Evolutionary conservation across 306 rosid species (phyloP), one percentile per base, ranked within the genome.

Genomic region (Adenanthera pavonina): DNA sequence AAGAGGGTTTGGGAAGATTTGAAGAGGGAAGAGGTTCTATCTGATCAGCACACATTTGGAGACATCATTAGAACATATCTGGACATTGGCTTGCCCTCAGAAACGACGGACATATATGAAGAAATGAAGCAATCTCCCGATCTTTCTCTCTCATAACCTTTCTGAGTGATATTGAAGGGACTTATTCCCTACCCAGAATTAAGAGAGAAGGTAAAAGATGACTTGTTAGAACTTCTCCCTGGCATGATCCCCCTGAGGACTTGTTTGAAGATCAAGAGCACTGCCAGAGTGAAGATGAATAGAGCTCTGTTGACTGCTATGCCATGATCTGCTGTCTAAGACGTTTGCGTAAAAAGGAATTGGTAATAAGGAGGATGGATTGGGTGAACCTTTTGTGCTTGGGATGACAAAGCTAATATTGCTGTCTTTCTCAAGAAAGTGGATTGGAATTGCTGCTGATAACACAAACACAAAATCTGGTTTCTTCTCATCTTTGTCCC

Each of bases 41-140:
- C 93, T 84, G 97, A 95, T 86, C 99, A 95, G 81, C 99, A 95
- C 83, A 95, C 99, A 78, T 95, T 93, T 70, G 99, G 97, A 83
- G 99, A 92, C 80, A 83, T 95, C 54, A 72, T 91, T 7, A 84
- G 99, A 82, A 88, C 92, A 66, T 95, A 83, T 79, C 84, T 89
- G 25, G 99, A 95, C 43, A 82, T 83, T 56, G 90, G 89, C 59
- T 86, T 93, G 88, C 83, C 94, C 57, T 87, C 82, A 0, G 97
- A 90, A 84, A 97, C 97, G 36, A 95, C 87, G 95, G 86, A 84
- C 56, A 91, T 91, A 72, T 95, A 92, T 65, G 86, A 87, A 40
- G 95, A 91, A 86, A 95, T 95, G 99, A 87, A 91, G 81, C 86
- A 57, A 65, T 91, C 99, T 30, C 97, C 95, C 36, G 97, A 95